Evolutionary conservation across 805 yeast genomes (phyloP), one percentile per base, ranked within the genome.

Genomic region (Zygoascus bituminiphila): DNA sequence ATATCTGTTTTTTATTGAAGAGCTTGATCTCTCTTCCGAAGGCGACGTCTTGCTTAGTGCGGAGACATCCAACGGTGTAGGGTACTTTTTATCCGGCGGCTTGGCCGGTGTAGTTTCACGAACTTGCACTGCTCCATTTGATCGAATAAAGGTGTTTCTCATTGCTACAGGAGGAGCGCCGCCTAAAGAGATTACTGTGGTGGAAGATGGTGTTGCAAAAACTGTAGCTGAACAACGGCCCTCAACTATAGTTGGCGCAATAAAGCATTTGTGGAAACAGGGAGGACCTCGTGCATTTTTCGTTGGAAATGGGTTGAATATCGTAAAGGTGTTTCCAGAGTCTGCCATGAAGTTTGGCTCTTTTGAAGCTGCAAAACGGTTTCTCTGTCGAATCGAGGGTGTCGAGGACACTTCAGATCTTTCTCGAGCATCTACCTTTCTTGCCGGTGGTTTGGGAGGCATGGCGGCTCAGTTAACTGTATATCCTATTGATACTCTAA

Each of bases 321-420:
- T 85, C n/a, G 59, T 89, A 48, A 91, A 91, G 63, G 96, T 91
- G 19, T 87, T 93, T 61, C 98, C 98, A 0, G 98, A 91, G 64
- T 84, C 95, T 33, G 97, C 98, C 1, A 91, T 91, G 78, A 93
- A 93, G 62, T 91, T 93, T 66, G 98, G 98, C 2, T 81, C 95
- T 3, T 91, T 93, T 64, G 98, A 91, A 64, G 76, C 88, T 4
- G 82, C 89, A 0, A 93, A 93, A 60, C 72, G 84, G 49, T 60
- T 82, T 24, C 70, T 93, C 60, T 82, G 95, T 19, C 63, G 69
- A 23, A 51, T 89, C 6, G 96, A 88, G 65, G 95, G 95, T 12
- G 81, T 79, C 5, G 73, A 73, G 10, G 89, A 84, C 60, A 75
- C 82, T 1, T 65, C 82, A 1, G 77, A 85, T 40, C 67, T 91